phyloP scores from a whole-genome alignment of 1,284 basidiomycete species.

The Ceraceosorus guamensis region DNA sequence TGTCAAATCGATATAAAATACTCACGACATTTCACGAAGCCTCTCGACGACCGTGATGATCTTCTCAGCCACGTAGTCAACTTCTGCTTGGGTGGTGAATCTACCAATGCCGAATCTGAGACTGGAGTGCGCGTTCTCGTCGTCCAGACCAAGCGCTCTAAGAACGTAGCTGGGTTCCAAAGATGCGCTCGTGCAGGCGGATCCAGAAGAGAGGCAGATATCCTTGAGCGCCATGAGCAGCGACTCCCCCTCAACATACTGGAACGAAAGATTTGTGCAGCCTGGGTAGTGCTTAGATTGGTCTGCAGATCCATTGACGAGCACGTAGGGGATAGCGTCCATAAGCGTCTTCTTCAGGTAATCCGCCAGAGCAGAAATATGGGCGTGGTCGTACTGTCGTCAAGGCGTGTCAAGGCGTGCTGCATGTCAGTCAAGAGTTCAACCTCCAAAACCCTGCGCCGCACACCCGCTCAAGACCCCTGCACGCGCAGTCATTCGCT shows the following conservation, averaged over 20 bases:
- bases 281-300: slow-evolving; percentile 55
- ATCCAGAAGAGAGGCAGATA: slow-evolving; percentile 92
- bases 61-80: slow-evolving; percentile 87
- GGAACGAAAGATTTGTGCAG: slow-evolving; percentile 90
- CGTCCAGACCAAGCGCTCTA: slow-evolving; percentile 81
- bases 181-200: slow-evolving; percentile 96
- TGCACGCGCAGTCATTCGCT: too few relatives aligned
- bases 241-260: slow-evolving; percentile 96
- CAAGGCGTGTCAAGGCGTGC: too few relatives aligned
- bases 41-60: slow-evolving; percentile 75
- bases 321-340: slow-evolving; percentile 74
- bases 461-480: too few relatives aligned
- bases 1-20: neutral
- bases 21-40: slow-evolving; percentile 61
- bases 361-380: slow-evolving; percentile 69
- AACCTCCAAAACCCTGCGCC: too few relatives aligned
- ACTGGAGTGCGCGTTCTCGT: slow-evolving; percentile 96
- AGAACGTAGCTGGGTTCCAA: slow-evolving; percentile 97
- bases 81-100: slow-evolving; percentile 94
- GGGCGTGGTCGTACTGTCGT: slow-evolving; percentile 66
- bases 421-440: too few relatives aligned
- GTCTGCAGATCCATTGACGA: slow-evolving; percentile 75
- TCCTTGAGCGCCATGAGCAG: slow-evolving; percentile 97
- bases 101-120: slow-evolving; percentile 95
- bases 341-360: slow-evolving; percentile 77